phyloP scores from a whole-genome alignment of 371 early-diverging fungal species.

The Dipsacomyces acuminosporus region DNA sequence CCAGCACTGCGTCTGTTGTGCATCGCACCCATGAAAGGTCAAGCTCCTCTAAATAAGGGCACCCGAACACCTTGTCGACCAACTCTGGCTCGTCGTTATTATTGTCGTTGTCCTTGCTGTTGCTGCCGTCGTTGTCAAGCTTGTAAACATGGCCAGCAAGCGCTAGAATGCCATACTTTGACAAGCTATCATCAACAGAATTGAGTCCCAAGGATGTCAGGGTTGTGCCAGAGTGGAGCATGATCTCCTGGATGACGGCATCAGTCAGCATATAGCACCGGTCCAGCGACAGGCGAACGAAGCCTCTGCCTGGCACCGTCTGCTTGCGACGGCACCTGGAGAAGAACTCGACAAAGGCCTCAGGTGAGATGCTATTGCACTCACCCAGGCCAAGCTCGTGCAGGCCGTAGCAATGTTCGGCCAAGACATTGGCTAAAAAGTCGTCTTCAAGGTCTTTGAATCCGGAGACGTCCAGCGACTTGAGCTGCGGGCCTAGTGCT shows the following conservation, averaged over 20 bases:
- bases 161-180: conserved; percentile 52
- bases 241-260: conserved; percentile 53
- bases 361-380: conserved; percentile 57
- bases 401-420: conserved; percentile 52
- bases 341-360: conserved; percentile 57
- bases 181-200: conserved; percentile 63
- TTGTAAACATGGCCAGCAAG: conserved; percentile 40
- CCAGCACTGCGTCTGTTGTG: conserved; percentile 65
- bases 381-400: conserved; percentile 53
- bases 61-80: conserved; percentile 31
- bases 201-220: conserved; percentile 59
- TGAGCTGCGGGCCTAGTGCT: conserved; percentile 53
- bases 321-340: conserved; percentile 5
- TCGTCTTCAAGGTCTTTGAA: conserved; percentile 55
- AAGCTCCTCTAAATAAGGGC: conserved; percentile 51
- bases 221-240: conserved; percentile 56
- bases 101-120: too few species aligned
- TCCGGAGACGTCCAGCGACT: conserved; percentile 55
- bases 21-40: conserved; percentile 71
- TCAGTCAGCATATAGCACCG: conserved; percentile 54
- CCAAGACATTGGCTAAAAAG: conserved; percentile 55
- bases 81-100: not conserved
- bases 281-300: conserved; percentile 45
- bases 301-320: conserved; percentile 2
- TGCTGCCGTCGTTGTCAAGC: not conserved